Evolutionary conservation across 1,284 basidiomycete genomes (phyloP).

Genomic region (Apiotrichum akiyoshidainum): DNA sequence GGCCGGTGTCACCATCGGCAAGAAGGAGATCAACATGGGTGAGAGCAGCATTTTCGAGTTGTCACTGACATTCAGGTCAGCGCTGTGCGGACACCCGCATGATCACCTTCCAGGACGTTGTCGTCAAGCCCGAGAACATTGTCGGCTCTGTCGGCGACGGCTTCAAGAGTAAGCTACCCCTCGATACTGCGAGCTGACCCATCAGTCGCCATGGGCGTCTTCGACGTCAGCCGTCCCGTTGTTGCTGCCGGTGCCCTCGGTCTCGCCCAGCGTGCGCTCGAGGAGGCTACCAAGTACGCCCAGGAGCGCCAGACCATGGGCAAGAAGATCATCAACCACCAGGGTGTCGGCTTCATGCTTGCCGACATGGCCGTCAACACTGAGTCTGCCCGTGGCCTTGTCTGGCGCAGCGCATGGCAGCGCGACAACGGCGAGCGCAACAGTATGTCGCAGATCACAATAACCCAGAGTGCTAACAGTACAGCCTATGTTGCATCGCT

Average conservation of each 20-base stretch:
- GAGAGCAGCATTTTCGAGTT: not conserved
- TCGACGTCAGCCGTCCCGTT: slow-evolving; percentile 55
- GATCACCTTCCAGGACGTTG: slow-evolving; percentile 58
- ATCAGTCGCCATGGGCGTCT: slow-evolving; percentile 54
- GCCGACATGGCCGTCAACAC: slow-evolving; percentile 59
- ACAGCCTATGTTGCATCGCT: slow-evolving; percentile 57
- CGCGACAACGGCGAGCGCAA: slow-evolving; percentile 56
- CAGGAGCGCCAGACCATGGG: slow-evolving; percentile 59
- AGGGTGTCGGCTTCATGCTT: slow-evolving; percentile 57
- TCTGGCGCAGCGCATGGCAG: slow-evolving; percentile 55
- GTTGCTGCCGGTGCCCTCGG: slow-evolving; percentile 58
- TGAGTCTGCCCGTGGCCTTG: slow-evolving; percentile 54
- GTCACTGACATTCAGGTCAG: slow-evolving; percentile 41
- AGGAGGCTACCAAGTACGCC: slow-evolving; percentile 57
- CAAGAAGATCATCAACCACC: slow-evolving; percentile 57
- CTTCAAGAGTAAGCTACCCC: slow-evolving; percentile 51
- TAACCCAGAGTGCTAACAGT: not conserved
- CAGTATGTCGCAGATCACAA: slow-evolving; percentile 35
- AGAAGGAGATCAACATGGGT: slow-evolving; percentile 61
- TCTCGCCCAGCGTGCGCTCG: slow-evolving; percentile 55
- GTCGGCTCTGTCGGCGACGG: slow-evolving; percentile 56
- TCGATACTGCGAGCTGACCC: not conserved
- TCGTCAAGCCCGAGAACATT: slow-evolving; percentile 55
- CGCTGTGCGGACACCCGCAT: slow-evolving; percentile 58
- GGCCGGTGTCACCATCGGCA: slow-evolving; percentile 53